phyloP scores from a whole-genome alignment of 192 early-diverging fungal species.

The Backusella morwellensis region DNA sequence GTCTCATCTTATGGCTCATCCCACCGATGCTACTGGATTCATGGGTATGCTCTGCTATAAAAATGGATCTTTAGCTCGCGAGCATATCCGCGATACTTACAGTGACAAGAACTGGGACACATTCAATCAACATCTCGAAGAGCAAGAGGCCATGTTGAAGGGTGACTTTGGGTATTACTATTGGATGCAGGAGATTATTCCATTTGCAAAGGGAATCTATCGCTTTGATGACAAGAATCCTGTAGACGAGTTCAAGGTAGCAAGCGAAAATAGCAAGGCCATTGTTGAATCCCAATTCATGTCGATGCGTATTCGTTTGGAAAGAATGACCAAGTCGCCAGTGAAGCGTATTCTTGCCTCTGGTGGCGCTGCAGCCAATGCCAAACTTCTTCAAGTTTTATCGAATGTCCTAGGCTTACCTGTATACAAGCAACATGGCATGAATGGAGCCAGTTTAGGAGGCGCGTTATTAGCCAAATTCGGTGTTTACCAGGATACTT shows the following conservation, averaged over 20 bases:
- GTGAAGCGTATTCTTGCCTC: conserved; percentile 62
- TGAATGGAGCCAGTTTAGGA: conserved; percentile 60
- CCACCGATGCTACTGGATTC: conserved; percentile 52
- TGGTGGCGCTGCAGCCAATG: conserved; percentile 72
- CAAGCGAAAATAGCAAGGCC: conserved; percentile 49
- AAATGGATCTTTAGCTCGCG: conserved; percentile 82
- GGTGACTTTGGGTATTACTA: conserved; percentile 69
- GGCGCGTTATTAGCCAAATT: conserved; percentile 54
- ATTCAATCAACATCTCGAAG: conserved; percentile 49
- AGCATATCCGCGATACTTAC: conserved; percentile 62
- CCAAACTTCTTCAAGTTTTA: conserved; percentile 52
- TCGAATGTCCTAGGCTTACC: conserved; percentile 71
- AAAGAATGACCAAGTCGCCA: conserved; percentile 21
- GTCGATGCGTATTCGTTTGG: conserved; percentile 60
- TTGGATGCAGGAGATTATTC: conserved; percentile 72
- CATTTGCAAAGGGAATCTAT: conserved; percentile 64
- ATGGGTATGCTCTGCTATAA: conserved; percentile 83
- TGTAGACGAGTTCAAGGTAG: conserved; percentile 42
- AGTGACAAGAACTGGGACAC: conserved; percentile 52
- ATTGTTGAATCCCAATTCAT: conserved; percentile 76
- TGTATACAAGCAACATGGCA: conserved; percentile 53
- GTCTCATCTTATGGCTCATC: conserved; percentile 53
- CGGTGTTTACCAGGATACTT: conserved; percentile 15
- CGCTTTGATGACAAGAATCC: conserved; percentile 49
- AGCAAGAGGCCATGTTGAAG: conserved; percentile 22